These are phyloP conservation scores for Aspergillus pseudotamarii DNA, from an alignment of 2,329 filamentous ascomycete species.

Conservation along the genomic window DNA sequence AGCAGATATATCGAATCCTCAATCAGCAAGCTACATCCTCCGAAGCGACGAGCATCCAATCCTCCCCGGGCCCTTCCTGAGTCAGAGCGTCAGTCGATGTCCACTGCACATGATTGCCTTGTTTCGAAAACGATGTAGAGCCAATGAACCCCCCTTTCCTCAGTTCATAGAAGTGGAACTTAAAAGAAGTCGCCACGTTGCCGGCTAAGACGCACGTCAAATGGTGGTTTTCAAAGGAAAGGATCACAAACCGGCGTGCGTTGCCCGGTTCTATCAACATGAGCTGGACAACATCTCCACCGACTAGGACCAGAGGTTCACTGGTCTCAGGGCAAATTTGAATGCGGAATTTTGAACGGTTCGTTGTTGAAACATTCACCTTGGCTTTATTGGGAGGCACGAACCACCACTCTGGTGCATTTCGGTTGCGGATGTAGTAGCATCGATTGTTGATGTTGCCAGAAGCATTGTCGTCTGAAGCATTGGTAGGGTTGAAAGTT, in stretches of 20 bases:
- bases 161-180: not conserved
- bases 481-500: not conserved
- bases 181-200: not conserved
- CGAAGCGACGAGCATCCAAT: not conserved
- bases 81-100: not conserved
- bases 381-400: not conserved
- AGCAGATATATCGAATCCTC: not conserved
- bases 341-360: not conserved
- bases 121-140: not conserved
- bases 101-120: not conserved
- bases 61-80: not conserved
- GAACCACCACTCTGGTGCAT: not conserved
- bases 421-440: not conserved
- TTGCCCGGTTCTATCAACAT: not conserved
- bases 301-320: not conserved
- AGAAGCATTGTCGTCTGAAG: not conserved
- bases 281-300: not conserved
- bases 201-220: not conserved
- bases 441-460: not conserved
- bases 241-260: not conserved
- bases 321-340: not conserved
- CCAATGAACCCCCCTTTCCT: not conserved
- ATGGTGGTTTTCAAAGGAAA: not conserved
- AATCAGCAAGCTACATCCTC: not conserved
- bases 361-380: not conserved